Conservation (phyloP, 2,329 filamentous ascomycete species). For the Thelonectria blattea region DNA sequence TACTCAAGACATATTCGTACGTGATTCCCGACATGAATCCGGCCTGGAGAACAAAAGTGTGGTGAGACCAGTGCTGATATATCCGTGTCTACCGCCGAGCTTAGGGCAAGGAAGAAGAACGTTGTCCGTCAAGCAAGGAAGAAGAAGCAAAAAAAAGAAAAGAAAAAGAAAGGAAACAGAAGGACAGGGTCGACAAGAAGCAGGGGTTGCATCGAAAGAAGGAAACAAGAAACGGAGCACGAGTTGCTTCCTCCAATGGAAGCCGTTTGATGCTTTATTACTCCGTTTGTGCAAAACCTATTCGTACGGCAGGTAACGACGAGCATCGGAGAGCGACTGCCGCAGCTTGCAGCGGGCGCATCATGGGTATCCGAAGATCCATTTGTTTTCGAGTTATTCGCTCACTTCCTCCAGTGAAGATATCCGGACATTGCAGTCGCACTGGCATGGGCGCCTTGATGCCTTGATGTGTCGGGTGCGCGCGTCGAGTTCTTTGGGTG, state of each 20-base stretch:
- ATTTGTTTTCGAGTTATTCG: background rate
- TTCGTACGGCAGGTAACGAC: background rate
- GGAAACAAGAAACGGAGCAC: conserved; percentile 5
- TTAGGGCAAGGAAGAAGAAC: conserved; percentile 5
- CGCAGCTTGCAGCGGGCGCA: conserved; percentile 1
- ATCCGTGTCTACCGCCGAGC: background rate
- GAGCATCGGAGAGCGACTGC: background rate
- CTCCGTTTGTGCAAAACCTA: background rate
- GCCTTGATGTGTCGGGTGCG: background rate
- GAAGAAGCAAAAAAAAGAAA: conserved; percentile 3
- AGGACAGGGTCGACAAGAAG: background rate
- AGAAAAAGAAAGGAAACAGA: background rate
- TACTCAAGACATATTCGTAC: background rate
- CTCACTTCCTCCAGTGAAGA: background rate
- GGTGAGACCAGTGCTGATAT: background rate
- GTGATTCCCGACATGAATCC: conserved; percentile 4
- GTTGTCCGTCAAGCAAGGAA: conserved; percentile 6
- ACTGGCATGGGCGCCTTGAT: background rate
- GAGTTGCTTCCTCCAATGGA: conserved; percentile 5
- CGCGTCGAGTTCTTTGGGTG: background rate
- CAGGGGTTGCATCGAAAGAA: conserved; percentile 7
- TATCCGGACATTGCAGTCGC: background rate
- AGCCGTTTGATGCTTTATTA: conserved; percentile 4
- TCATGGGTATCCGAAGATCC: background rate
- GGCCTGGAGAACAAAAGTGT: background rate